These are phyloP conservation scores for Verticillium isaacii DNA, from an alignment of 2,329 filamentous ascomycete species.

Conservation along the genomic window DNA sequence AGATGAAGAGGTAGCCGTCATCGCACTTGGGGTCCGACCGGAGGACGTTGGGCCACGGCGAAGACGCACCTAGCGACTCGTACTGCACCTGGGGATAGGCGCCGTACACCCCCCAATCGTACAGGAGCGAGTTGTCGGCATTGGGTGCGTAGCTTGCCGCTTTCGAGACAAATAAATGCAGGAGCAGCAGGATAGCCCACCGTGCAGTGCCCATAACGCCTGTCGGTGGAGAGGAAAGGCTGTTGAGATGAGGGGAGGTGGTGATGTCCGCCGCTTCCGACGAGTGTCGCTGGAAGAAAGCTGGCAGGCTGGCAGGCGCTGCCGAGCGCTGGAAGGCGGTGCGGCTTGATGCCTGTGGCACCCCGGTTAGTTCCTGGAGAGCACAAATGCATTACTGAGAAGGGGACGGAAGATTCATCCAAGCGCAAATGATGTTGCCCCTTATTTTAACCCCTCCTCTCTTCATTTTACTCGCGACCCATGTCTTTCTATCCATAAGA, in stretches of 20 bases:
- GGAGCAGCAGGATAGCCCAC: background rate
- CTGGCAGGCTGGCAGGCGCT: no score
- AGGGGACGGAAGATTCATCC: no score
- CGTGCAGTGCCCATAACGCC: background rate
- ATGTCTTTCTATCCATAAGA: no score
- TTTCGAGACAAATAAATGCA: background rate
- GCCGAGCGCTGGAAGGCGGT: no score
- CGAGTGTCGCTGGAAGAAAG: no score
- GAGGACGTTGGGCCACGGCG: constrained; percentile 27
- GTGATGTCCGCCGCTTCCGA: no score
- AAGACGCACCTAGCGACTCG: constrained; percentile 14
- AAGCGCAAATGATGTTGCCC: no score
- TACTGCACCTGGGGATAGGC: constrained; percentile 14
- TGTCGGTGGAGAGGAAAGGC: background rate
- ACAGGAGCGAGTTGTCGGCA: constrained; percentile 4
- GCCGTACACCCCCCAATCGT: constrained; percentile 18
- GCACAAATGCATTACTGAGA: no score
- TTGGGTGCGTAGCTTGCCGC: background rate
- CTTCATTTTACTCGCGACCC: no score
- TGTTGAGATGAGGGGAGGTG: background rate
- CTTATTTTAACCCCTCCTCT: no score
- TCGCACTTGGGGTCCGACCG: constrained; percentile 27
- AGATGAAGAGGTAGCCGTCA: constrained; percentile 30
- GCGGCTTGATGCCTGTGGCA: no score
- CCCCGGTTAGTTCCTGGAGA: no score